Base-by-base conservation (phyloP, 768 basidiomycete genomes). In the Ramaria rubella region DNA sequence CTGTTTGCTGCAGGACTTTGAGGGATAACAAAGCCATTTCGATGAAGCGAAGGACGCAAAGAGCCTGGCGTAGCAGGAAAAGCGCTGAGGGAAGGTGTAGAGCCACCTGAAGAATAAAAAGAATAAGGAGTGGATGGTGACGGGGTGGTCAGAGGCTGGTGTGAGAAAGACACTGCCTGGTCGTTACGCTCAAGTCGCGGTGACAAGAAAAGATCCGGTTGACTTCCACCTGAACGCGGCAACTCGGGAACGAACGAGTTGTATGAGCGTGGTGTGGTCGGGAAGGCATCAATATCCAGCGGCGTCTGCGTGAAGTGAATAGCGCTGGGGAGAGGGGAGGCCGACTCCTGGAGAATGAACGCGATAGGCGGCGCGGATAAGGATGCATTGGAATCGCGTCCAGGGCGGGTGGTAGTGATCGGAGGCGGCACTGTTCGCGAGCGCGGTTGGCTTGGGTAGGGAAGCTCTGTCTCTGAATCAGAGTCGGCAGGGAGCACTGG, bases 11-110 rank as follows among this genome's bases (percentile, higher is more conserved):
- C n/a, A 11, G 12, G 50, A 34, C 9, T 11, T 29, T 14, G 40
- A 15, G 44, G 11, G 23, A 34, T 31, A 19, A 12, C 15, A 21
- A 21, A 14, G n/a, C 21, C 23, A 5, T 36, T 33, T 33, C 36
- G 11, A 38, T 11, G n/a, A 23, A 12, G 44, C 23, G 17, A 19
- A 24, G 55, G 26, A 29, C 43, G 43, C 12, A 15, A 26, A 7
- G 52, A 26, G 12, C n/a, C 29, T 24, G 55, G 55, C 7, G 44
- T 56, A 29, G 55, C 17, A 19, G 55, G 55, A 21, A 56, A 56
- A 11, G 55, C 55, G 19, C 55, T 56, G 27, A 56, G 55, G 21
- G 45, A 56, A n/a, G 43, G n/a, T 23, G 45, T 30, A 23, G 55
- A 56, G 12, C 12, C 29, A 23, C 26, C 26, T 21, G 52, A 54